phyloP scores from a whole-genome alignment of 164 flowering plant species.

The Magnolia kwangsiensis region DNA sequence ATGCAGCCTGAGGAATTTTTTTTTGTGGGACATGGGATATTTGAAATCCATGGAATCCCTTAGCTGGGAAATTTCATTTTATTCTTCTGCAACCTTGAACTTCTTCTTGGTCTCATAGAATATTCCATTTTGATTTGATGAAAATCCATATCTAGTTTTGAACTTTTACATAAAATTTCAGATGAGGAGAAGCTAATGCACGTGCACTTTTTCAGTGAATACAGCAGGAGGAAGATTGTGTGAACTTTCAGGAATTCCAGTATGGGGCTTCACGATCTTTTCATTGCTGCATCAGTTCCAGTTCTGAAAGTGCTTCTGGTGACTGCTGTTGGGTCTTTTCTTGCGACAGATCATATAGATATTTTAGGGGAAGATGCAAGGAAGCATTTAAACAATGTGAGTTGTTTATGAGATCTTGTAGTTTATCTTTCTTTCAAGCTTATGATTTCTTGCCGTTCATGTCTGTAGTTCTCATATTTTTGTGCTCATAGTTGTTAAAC shows the following conservation, averaged over 20 bases:
- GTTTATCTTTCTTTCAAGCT: background rate
- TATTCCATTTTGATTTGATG: too few relatives aligned
- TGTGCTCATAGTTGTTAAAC: too few relatives aligned
- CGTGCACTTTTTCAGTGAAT: background rate
- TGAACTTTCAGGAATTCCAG: background rate
- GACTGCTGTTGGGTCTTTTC: slow-evolving; percentile 47
- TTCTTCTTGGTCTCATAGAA: too few relatives aligned
- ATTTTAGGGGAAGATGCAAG: slow-evolving; percentile 47
- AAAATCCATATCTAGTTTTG: too few relatives aligned
- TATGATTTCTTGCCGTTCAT: background rate
- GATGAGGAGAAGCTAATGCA: background rate
- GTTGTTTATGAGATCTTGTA: background rate
- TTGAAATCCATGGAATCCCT: too few relatives aligned
- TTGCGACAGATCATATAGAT: slow-evolving; percentile 35
- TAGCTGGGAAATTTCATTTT: too few relatives aligned
- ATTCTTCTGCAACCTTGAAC: too few relatives aligned
- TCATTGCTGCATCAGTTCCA: slow-evolving; percentile 38
- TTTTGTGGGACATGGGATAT: too few relatives aligned
- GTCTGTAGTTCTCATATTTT: background rate
- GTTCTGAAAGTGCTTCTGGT: slow-evolving; percentile 48
- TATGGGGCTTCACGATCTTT: slow-evolving; percentile 43
- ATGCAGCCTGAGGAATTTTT: too few relatives aligned
- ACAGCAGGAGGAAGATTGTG: background rate
- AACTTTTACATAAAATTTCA: background rate
- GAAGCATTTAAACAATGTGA: slow-evolving; percentile 47